These are phyloP conservation scores for Stygiomarasmius scandens DNA, from an alignment of 1,284 basidiomycete species.

Conservation along the genomic window DNA sequence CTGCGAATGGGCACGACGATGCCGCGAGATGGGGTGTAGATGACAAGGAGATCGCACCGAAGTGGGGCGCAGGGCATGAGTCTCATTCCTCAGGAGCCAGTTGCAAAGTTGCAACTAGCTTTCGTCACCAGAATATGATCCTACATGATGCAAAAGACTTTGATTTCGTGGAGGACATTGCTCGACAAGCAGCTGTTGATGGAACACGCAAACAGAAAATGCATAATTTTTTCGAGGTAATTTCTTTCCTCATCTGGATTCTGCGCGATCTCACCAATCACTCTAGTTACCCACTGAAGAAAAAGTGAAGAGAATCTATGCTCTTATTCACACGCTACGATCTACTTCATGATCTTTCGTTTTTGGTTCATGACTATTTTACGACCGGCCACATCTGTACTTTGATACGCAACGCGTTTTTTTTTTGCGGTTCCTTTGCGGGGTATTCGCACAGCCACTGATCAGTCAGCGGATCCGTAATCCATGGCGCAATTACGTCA, in stretches of 20 bases:
- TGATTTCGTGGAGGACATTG: constrained; percentile 53
- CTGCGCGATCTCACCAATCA: not conserved
- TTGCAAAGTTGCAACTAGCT: not conserved
- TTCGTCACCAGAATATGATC: not conserved
- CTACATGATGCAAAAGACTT: constrained; percentile 1
- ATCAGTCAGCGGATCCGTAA: not conserved
- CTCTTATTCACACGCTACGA: constrained; percentile 34
- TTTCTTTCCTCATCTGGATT: constrained; percentile 7
- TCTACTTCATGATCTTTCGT: not conserved
- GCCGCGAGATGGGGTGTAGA: constrained; percentile 17
- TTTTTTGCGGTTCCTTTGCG: not conserved
- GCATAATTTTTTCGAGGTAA: constrained; percentile 56
- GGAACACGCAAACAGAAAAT: constrained; percentile 43
- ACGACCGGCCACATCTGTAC: not conserved
- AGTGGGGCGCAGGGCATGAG: not conserved
- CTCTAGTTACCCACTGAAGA: constrained; percentile 55
- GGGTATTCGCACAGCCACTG: not conserved
- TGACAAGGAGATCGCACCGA: not conserved
- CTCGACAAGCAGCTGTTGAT: constrained; percentile 41
- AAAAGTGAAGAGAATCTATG: constrained; percentile 48
- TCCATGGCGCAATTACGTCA: not conserved
- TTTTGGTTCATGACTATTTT: not conserved
- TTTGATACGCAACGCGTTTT: too few species aligned
- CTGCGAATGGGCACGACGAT: constrained; percentile 21
- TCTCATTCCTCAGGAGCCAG: not conserved